Conservation (phyloP, 2,329 filamentous ascomycete species). For the Claviceps pazoutovae region DNA sequence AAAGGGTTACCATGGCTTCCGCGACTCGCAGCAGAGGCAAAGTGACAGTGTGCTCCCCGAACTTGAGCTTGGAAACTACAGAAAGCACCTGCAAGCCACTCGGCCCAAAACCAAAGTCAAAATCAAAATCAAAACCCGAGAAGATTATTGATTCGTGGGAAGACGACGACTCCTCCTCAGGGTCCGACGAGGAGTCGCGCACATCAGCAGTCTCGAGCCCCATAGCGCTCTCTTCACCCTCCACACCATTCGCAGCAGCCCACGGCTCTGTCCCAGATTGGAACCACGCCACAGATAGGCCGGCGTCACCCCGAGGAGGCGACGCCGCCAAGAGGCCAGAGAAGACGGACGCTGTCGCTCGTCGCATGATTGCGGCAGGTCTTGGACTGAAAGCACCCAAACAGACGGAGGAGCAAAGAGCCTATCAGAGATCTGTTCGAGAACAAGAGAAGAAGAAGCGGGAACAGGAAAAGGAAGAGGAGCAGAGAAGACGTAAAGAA, state of each 20-base stretch:
- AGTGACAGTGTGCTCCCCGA: constrained; percentile 17
- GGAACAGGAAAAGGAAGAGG: constrained; percentile 56
- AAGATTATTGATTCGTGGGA: constrained; percentile 32
- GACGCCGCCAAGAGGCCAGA: constrained; percentile 45
- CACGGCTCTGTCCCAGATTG: constrained; percentile 4
- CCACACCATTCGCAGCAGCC: constrained; percentile 50
- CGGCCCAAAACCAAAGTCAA: constrained; percentile 4
- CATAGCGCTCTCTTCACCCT: constrained; percentile 35
- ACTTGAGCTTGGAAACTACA: constrained; percentile 16
- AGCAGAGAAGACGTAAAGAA: constrained; percentile 45
- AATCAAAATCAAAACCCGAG: constrained; percentile 12
- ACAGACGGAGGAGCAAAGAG: constrained; percentile 75
- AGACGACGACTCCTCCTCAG: constrained; percentile 38
- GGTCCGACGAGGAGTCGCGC: constrained; percentile 15
- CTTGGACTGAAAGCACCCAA: constrained; percentile 69
- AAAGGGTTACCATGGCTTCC: constrained; percentile 11
- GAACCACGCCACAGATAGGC: not conserved
- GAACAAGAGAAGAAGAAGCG: constrained; percentile 72
- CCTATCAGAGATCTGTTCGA: constrained; percentile 68
- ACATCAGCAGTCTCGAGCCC: constrained; percentile 28
- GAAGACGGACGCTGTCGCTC: constrained; percentile 86
- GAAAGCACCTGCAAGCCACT: constrained; percentile 5
- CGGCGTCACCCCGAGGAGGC: constrained; percentile 7
- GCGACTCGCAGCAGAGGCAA: constrained; percentile 12
- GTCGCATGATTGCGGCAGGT: constrained; percentile 77